Evolutionary conservation across 2,329 filamentous ascomycete genomes (phyloP).

Genomic region (Graphilbum fragrans): DNA sequence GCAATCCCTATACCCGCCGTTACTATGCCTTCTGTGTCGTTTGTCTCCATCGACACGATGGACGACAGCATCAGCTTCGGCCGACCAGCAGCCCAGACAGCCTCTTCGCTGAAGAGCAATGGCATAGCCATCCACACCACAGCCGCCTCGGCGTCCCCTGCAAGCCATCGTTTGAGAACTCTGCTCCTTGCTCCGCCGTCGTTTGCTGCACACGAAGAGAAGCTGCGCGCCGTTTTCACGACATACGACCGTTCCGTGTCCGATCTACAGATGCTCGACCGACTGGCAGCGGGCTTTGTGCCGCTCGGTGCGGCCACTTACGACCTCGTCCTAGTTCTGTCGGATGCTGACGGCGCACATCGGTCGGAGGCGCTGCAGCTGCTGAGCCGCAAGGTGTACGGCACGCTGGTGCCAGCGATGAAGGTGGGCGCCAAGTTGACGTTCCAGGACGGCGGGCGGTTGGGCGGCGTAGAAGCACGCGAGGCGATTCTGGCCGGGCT

Average conservation of each 20-base stretch:
- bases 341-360: conserved; percentile 55
- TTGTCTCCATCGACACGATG: conserved; percentile 9
- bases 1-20: too few species aligned
- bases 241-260: conserved; percentile 63
- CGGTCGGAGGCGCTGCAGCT: conserved; percentile 49
- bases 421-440: conserved; percentile 55
- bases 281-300: conserved; percentile 71
- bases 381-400: conserved; percentile 53
- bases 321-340: conserved; percentile 72
- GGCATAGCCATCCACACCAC: not conserved
- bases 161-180: conserved; percentile 6
- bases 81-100: not conserved
- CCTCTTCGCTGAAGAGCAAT: not conserved
- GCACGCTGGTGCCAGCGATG: conserved; percentile 56
- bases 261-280: conserved; percentile 96
- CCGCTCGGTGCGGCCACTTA: conserved; percentile 67
- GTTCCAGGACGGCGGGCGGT: conserved; percentile 51
- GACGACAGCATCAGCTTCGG: conserved; percentile 11
- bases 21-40: conserved; percentile 9
- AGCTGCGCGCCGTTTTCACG: conserved; percentile 58
- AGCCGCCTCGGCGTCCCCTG: not conserved
- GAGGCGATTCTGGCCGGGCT: conserved; percentile 80
- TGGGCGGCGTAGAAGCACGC: conserved; percentile 43
- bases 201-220: conserved; percentile 72
- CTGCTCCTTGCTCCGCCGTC: conserved; percentile 68